A percentile compares a stretch with the other conserved stretches of the same genome.
Conservation (phyloP, 768 basidiomycete species). For the Cyclocybe cylindracea region DNA sequence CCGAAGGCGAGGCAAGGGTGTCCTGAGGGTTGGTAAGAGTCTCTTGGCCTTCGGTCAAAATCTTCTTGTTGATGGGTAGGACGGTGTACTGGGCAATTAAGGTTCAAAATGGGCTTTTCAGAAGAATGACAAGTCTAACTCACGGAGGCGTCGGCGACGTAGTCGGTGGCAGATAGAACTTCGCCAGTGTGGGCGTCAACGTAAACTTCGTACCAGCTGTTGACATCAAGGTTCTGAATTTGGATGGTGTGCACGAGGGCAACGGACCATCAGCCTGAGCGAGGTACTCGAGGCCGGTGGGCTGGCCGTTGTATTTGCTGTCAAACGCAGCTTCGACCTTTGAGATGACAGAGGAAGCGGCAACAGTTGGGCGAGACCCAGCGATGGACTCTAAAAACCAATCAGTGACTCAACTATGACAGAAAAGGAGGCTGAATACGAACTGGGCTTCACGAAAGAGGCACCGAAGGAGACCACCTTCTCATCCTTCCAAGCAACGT, state of each 20-base stretch:
- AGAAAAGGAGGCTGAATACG: constrained; percentile 24
- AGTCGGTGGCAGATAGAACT: too few species aligned
- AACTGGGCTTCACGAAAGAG: constrained; percentile 26
- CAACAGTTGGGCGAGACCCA: neutral
- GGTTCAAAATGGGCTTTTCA: constrained; percentile 15
- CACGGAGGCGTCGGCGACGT: constrained; percentile 44
- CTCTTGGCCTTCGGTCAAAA: constrained; percentile 44
- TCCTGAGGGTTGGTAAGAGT: constrained; percentile 49
- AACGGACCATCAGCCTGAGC: constrained; percentile 33
- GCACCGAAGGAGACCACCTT: constrained; percentile 31
- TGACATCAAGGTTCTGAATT: too few species aligned
- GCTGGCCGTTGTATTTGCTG: constrained; percentile 39
- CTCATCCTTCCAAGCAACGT: constrained; percentile 30
- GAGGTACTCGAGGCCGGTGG: constrained; percentile 39
- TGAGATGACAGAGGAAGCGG: too few species aligned
- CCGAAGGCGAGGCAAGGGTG: constrained; percentile 45
- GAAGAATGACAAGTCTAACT: constrained; percentile 11
- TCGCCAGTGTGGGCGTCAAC: too few species aligned
- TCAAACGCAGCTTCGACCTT: too few species aligned
- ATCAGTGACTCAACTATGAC: constrained; percentile 2
- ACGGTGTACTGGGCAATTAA: constrained; percentile 37
- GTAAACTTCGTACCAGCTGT: too few species aligned
- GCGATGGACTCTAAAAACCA: constrained; percentile 36
- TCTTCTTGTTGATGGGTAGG: constrained; percentile 48
- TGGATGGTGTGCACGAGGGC: too few species aligned